Evolutionary conservation across 805 yeast genomes (phyloP), one percentile per base, ranked within the genome.

Genomic region (Cyberlindnera petersonii): DNA sequence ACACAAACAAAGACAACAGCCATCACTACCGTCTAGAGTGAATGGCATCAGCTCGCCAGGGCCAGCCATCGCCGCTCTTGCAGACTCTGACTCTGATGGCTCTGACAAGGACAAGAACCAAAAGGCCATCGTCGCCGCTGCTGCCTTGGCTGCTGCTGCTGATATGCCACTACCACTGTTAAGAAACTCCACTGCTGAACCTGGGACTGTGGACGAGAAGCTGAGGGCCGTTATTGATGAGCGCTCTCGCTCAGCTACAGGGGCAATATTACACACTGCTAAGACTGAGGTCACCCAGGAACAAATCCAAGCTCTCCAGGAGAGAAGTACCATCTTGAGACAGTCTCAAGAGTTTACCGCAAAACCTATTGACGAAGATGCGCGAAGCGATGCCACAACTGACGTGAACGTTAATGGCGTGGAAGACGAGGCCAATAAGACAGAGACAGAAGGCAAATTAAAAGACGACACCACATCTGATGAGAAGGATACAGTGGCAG

Each of bases 81-180:
- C 59, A 7, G 59, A 56, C 6, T 41, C 53, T 5, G 51, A 43
- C 27, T 33, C 48, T 9, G 51, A 50, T 6, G 46, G 47, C 3
- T 48, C 39, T 9, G 51, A 44, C 9, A 47, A 43, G 27, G 50
- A 47, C 16, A 48, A 50, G 32, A 49, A 38, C 26, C 56, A 53
- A 26, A 66, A 78, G 50, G 86, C 85, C 0, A 69, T 72, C 50
- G 82, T 83, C 8, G 93, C 91, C 0, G 93, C 93, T 2, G 91
- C 89, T 8, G 91, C 91, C 0, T 64, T 84, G 35, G 87, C 88
- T 4, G 86, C 85, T 0, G 93, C 91, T 0, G 89, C 89, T 3
- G 85, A 79, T 11, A 72, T 77, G 11, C 93, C 93, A 1, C 56
- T 84, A 24, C 88, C 88, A 4, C 53, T 72, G 14, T 53, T 45